Conservation (phyloP, 176 grass and related monocot species). For the Cenchrus americanus region DNA sequence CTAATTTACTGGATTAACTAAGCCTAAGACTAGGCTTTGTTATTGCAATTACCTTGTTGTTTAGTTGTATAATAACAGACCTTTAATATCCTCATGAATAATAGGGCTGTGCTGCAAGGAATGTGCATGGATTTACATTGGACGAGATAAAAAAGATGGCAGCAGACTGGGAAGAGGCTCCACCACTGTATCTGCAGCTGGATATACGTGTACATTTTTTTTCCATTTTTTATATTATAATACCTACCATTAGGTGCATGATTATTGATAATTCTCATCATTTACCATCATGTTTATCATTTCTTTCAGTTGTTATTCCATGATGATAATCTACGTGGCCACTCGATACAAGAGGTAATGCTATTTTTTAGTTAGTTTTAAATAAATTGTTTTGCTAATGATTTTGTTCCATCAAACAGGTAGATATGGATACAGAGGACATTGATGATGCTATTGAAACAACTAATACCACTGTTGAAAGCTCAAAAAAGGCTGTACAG, state of each 20-base stretch:
- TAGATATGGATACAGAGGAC: conserved; percentile 95
- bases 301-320: conserved; percentile 79
- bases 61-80: neutral
- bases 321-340: conserved; percentile 74
- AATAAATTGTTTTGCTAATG: conserved; percentile 4
- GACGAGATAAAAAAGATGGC: conserved; percentile 90
- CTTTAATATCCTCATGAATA: conserved; percentile 46
- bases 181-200: conserved; percentile 74
- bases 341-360: conserved; percentile 95
- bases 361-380: conserved; percentile 30
- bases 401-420: conserved; percentile 56
- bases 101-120: conserved; percentile 92
- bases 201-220: conserved; percentile 74
- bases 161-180: conserved; percentile 85
- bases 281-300: conserved; percentile 17
- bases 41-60: conserved; percentile 1
- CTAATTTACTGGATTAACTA: neutral
- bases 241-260: conserved; percentile 19
- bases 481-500: conserved; percentile 40
- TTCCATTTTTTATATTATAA: conserved; percentile 27
- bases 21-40: neutral
- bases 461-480: conserved; percentile 42
- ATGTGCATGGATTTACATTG: conserved; percentile 86
- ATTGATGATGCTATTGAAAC: conserved; percentile 44
- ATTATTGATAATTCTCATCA: conserved; percentile 41